Base-by-base conservation (phyloP, 1,284 basidiomycete genomes). In the Entoloma clypeatum region DNA sequence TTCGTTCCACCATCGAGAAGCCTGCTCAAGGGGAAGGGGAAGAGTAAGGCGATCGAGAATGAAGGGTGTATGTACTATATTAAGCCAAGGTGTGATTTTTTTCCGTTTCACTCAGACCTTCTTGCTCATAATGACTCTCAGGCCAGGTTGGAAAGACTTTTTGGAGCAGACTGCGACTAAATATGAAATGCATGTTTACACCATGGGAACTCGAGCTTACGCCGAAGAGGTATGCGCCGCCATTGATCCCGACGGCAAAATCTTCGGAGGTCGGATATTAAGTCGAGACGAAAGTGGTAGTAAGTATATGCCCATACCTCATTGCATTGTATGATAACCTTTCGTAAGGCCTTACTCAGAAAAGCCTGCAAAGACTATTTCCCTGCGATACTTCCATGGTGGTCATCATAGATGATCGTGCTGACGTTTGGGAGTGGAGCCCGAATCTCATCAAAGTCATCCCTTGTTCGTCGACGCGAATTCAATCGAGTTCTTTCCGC, bases 181-280 rank as follows among this genome's bases (percentile, higher is more conserved):
- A 56, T 99, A 96, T 65, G 92, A 99, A 67, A 91, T 99, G 88
- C 95, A 99, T 63, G 93, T 99, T 36, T 99, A 99, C 67, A 99
- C 95, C 18, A 99, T 99, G 93, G 95, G 95, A 41, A 98, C 95
- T 13, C 79, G 95, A 30, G 87, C 92, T 31, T 99, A 99, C 63
- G 95, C 95, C 28, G 89, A 94, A 64, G 82, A 93, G 62, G 93
- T 98, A 11, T 97, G 93, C 67, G 79, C 84, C 42, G 83, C 92
- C 26, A 89, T 99, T 58, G 95, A 99, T 67, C 91, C 94, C 7
- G 81, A 87, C 41, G 83, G 84, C 10, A 81, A 74, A 60, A 74
- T 89, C 48, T 99, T 99, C 57, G 87, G 89, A 32, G 86, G 85
- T 30, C 77, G 95, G 27, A 80, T 99, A 38, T 66, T 99, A 36